Conservation (phyloP, 805 yeast genomes). For the Cyberlindnera maclurae region DNA sequence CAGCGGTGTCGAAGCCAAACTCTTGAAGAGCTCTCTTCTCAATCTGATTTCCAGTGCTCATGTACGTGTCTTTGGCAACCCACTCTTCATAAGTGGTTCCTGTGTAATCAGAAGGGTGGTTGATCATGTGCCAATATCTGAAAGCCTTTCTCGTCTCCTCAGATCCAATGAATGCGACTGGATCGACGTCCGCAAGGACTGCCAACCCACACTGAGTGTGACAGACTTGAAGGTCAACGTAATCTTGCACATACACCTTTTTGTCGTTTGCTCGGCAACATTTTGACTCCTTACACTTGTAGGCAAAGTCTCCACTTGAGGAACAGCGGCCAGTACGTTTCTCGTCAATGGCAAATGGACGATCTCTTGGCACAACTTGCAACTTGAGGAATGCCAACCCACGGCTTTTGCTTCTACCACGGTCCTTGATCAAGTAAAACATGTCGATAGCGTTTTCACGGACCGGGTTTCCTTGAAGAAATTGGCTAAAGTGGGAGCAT, state of each 20-base stretch:
- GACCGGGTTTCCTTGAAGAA: neutral
- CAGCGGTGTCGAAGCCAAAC: neutral
- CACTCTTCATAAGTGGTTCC: neutral
- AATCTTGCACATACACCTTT: neutral
- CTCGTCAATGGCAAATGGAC: neutral
- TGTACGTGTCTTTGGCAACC: neutral
- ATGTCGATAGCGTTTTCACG: neutral
- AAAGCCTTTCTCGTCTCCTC: neutral
- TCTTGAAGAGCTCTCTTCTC: neutral
- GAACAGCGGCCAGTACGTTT: neutral
- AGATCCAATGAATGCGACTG: neutral
- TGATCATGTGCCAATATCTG: neutral
- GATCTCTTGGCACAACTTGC: neutral
- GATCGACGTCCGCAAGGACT: neutral
- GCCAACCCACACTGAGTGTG: neutral
- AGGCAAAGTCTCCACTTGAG: neutral
- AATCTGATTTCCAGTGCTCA: neutral
- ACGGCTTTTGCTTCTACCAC: neutral
- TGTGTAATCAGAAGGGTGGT: neutral
- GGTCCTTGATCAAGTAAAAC: neutral
- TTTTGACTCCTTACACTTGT: neutral
- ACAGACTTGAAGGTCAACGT: neutral
- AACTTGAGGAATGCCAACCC: neutral
- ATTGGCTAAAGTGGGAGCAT: neutral
- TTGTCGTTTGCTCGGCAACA: neutral